These are phyloP conservation scores for Moesziomyces sp. DNA, from an alignment of 1,284 basidiomycete genomes.

Conservation along the genomic window DNA sequence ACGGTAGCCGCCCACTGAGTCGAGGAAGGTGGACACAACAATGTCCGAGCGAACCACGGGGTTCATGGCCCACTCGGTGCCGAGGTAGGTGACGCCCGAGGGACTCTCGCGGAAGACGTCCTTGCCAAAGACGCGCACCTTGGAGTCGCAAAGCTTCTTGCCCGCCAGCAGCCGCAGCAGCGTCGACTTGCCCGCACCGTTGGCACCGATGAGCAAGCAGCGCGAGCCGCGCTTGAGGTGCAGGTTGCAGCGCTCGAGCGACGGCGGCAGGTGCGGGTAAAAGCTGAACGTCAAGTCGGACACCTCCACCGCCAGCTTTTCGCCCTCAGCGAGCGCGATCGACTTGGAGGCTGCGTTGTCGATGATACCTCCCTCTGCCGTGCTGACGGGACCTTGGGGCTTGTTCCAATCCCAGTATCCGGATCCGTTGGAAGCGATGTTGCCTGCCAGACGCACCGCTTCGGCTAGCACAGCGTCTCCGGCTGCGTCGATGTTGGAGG, in stretches of 20 bases:
- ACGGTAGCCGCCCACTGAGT: slow-evolving; percentile 91
- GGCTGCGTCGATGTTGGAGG: slow-evolving; percentile 76
- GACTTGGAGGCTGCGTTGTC: slow-evolving; percentile 37
- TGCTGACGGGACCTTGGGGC: slow-evolving; percentile 31
- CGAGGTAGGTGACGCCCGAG: slow-evolving; percentile 77
- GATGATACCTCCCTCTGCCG: slow-evolving; percentile 26
- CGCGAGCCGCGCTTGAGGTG: slow-evolving; percentile 57
- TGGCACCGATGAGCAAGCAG: slow-evolving; percentile 66
- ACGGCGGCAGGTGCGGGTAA: slow-evolving; percentile 43
- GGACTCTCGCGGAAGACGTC: slow-evolving; percentile 65
- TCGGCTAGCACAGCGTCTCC: slow-evolving; percentile 58
- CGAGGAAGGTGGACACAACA: slow-evolving; percentile 75
- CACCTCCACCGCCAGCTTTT: slow-evolving; percentile 58
- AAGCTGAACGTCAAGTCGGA: slow-evolving; percentile 60
- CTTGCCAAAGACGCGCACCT: slow-evolving; percentile 61
- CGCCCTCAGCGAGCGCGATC: slow-evolving; percentile 23
- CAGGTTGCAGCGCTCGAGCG: slow-evolving; percentile 59
- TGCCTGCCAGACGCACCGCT: slow-evolving; percentile 39
- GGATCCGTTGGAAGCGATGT: slow-evolving; percentile 34
- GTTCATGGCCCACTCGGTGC: slow-evolving; percentile 85
- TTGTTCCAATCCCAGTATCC: slow-evolving; percentile 64
- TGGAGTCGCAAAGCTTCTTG: slow-evolving; percentile 71
- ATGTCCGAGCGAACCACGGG: slow-evolving; percentile 81
- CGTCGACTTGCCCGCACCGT: slow-evolving; percentile 90
- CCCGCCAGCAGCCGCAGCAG: slow-evolving; percentile 93